These are phyloP conservation scores for Debaryomyces coudertii DNA, from an alignment of 1,139 yeast species.

Conservation along the genomic window DNA sequence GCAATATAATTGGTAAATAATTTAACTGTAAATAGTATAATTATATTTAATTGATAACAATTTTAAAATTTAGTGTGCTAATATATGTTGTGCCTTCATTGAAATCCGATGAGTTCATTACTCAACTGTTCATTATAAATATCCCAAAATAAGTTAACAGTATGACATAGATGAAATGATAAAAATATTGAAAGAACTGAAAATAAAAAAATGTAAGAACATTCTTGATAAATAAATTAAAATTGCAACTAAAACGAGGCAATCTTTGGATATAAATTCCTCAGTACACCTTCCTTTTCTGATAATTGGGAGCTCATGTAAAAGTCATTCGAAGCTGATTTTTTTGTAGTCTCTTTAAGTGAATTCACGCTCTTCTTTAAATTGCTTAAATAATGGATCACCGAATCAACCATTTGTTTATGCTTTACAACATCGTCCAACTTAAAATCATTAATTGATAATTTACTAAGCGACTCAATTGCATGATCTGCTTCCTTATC, in stretches of 20 bases:
- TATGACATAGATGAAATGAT: background rate
- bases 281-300: slow-evolving; percentile 15
- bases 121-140: background rate
- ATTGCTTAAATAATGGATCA: slow-evolving; percentile 31
- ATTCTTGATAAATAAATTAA: background rate
- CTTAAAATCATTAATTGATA: slow-evolving; percentile 26
- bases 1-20: no score
- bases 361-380: slow-evolving; percentile 18
- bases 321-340: background rate
- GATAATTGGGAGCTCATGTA: background rate
- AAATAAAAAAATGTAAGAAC: slow-evolving; percentile 6
- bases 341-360: background rate
- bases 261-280: slow-evolving; percentile 42
- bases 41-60: background rate
- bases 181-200: slow-evolving; percentile 5
- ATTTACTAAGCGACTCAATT: slow-evolving; percentile 22
- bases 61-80: background rate
- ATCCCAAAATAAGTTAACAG: background rate
- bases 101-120: background rate
- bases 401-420: slow-evolving; percentile 38
- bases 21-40: no score
- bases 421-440: slow-evolving; percentile 39
- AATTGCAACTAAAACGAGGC: slow-evolving; percentile 37
- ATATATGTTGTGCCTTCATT: slow-evolving; percentile 1
- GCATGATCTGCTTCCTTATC: slow-evolving; percentile 20